Evolutionary conservation across 2,329 filamentous ascomycete species (phyloP).

Genomic region (Xylaria sp.): DNA sequence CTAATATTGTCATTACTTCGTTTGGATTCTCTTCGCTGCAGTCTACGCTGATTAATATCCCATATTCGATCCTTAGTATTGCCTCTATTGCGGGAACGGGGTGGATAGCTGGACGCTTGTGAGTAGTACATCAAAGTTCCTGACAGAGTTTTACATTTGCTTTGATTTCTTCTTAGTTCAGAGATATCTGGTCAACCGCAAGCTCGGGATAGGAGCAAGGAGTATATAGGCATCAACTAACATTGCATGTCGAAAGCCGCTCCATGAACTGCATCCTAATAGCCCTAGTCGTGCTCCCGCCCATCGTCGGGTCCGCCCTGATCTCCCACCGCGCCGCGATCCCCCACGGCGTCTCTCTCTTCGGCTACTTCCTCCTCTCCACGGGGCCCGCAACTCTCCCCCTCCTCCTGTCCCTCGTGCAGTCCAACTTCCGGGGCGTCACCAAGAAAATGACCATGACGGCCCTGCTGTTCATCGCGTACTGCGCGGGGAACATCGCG

Average conservation of each 20-base stretch:
- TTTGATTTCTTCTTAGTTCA: too few relatives aligned
- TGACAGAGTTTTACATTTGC: too few relatives aligned
- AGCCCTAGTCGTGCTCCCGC: constrained; percentile 60
- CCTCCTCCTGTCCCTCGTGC: constrained; percentile 65
- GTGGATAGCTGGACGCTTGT: constrained; percentile 62
- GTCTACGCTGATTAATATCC: constrained; percentile 68
- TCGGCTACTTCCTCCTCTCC: constrained; percentile 68
- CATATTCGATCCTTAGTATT: constrained; percentile 65
- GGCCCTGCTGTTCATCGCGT: constrained; percentile 65
- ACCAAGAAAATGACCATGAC: constrained; percentile 72
- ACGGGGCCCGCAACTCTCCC: constrained; percentile 66
- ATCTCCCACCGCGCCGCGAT: constrained; percentile 61
- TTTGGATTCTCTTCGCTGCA: constrained; percentile 67
- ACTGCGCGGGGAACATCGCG: constrained; percentile 66
- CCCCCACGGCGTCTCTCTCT: constrained; percentile 59
- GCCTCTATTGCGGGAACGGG: constrained; percentile 61
- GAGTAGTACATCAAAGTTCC: constrained; percentile 4
- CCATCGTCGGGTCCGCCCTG: constrained; percentile 63
- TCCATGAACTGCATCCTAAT: constrained; percentile 65
- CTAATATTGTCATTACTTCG: constrained; percentile 66
- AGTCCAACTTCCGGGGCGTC: constrained; percentile 66
- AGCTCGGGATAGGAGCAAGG: too few relatives aligned
- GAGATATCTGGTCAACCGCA: too few relatives aligned
- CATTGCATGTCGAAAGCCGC: constrained; percentile 43
- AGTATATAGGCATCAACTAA: background rate